Percentiles rank a stretch among this genome's conserved stretches.
These are phyloP conservation scores for Eimeria tenella DNA, from an alignment of 169 alveolate species.

Conservation along the genomic window DNA sequence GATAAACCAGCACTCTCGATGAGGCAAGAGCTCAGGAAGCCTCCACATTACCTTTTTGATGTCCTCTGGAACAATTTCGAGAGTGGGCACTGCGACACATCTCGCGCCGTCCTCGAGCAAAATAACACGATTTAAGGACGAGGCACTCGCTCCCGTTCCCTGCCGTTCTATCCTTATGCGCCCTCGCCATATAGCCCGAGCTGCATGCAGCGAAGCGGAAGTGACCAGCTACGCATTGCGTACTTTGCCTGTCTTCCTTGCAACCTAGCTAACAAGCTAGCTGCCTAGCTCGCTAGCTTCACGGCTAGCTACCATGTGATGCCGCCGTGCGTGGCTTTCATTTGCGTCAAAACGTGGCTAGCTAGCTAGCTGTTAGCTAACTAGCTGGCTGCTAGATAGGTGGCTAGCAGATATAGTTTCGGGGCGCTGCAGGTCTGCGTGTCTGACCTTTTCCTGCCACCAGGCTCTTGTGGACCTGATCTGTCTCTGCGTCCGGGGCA, in stretches of 20 bases:
- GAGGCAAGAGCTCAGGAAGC: background rate
- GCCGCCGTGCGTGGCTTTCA: too few species aligned
- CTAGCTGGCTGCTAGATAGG: background rate
- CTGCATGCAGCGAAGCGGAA: background rate
- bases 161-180: slow-evolving; percentile 83
- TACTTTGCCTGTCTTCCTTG: background rate
- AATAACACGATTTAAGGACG: slow-evolving; percentile 81
- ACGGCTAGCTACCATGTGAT: background rate
- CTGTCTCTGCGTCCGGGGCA: slow-evolving; percentile 80
- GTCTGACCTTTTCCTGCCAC: slow-evolving; percentile 82
- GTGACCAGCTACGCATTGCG: background rate
- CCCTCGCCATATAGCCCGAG: slow-evolving; percentile 85
- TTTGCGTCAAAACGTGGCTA: background rate
- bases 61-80: slow-evolving; percentile 85
- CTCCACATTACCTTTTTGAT: slow-evolving; percentile 66
- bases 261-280: background rate
- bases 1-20: background rate
- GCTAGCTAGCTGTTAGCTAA: background rate
- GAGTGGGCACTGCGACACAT: slow-evolving; percentile 84
- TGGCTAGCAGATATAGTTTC: background rate
- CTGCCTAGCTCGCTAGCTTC: background rate
- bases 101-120: slow-evolving; percentile 84
- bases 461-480: slow-evolving; percentile 81
- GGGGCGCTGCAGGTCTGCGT: background rate
- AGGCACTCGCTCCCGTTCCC: slow-evolving; percentile 82